Percentiles rank a stretch among this genome's conserved stretches.
These are phyloP conservation scores for Seiridium cupressi DNA, from an alignment of 2,329 filamentous ascomycete species.

Conservation along the genomic window DNA sequence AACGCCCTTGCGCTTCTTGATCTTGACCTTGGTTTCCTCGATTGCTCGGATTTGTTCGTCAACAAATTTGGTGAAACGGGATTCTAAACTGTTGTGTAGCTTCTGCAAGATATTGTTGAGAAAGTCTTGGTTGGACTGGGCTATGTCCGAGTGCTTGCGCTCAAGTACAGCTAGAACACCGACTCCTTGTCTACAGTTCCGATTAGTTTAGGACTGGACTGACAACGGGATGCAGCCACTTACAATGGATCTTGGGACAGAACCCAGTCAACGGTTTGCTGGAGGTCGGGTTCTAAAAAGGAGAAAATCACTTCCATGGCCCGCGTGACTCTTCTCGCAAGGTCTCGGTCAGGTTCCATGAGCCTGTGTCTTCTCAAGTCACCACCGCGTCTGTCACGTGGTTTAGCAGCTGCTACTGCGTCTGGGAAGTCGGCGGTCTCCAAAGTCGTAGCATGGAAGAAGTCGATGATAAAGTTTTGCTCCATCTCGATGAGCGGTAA, in stretches of 20 bases:
- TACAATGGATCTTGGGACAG: conserved; percentile 77
- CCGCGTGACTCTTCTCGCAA: conserved; percentile 80
- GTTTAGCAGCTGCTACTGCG: conserved; percentile 63
- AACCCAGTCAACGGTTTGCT: conserved; percentile 81
- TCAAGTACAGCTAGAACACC: conserved; percentile 82
- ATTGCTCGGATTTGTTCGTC: conserved; percentile 95
- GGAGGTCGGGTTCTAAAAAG: conserved; percentile 76
- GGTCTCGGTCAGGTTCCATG: conserved; percentile 84
- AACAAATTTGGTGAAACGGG: conserved; percentile 82
- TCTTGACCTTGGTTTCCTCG: conserved; percentile 97
- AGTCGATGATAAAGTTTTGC: conserved; percentile 95
- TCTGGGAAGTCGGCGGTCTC: conserved; percentile 83
- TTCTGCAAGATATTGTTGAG: conserved; percentile 77
- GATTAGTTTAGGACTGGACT: conserved; percentile 18
- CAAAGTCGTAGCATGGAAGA: conserved; percentile 90
- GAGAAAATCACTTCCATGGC: conserved; percentile 87
- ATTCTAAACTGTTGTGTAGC: conserved; percentile 70
- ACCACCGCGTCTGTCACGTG: conserved; percentile 66
- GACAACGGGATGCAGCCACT: conserved; percentile 33
- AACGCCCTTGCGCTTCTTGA: conserved; percentile 96
- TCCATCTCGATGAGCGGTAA: conserved; percentile 84
- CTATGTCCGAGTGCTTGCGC: conserved; percentile 72
- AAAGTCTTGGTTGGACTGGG: conserved; percentile 92
- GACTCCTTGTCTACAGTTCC: conserved; percentile 69
- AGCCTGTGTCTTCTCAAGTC: conserved; percentile 73